These are phyloP conservation scores for Leishmania gerbilli DNA, from an alignment of 208 protist genomes.

Conservation along the genomic window DNA sequence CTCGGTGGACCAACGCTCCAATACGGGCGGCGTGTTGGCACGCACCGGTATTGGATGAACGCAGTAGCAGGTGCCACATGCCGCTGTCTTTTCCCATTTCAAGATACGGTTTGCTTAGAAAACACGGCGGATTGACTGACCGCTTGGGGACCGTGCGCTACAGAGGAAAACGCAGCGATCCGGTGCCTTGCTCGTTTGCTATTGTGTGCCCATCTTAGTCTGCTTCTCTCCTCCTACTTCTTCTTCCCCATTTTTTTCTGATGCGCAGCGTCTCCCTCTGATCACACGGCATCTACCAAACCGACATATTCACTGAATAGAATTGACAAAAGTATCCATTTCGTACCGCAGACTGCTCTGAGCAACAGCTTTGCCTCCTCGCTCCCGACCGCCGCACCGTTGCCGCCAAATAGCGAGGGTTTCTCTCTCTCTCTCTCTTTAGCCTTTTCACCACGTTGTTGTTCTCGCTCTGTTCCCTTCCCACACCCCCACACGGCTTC, in stretches of 20 bases:
- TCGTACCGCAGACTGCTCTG: not conserved
- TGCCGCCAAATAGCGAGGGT: not conserved
- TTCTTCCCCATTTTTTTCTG: not conserved
- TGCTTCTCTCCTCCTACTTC: not conserved
- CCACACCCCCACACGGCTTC: too few species aligned
- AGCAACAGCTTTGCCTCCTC: not conserved
- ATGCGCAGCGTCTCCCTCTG: not conserved
- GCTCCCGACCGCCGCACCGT: not conserved
- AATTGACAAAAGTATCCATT: not conserved
- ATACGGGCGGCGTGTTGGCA: too few species aligned
- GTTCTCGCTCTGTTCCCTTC: too few species aligned
- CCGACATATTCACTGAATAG: not conserved
- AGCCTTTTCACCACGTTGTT: not conserved
- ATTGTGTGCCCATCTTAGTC: not conserved
- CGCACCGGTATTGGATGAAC: not conserved
- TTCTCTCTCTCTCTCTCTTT: not conserved
- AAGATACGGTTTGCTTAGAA: not conserved
- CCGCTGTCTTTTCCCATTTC: not conserved
- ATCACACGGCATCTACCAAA: not conserved
- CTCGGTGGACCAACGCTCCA: not conserved
- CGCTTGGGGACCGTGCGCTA: not conserved
- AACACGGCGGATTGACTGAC: not conserved
- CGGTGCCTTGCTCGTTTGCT: not conserved
- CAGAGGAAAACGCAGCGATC: not conserved
- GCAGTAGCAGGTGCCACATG: too few species aligned